Evolutionary conservation across 2,329 filamentous ascomycete genomes (phyloP), one percentile per base, ranked within the genome.

Genomic region (Pseudogymnoascus sp.): DNA sequence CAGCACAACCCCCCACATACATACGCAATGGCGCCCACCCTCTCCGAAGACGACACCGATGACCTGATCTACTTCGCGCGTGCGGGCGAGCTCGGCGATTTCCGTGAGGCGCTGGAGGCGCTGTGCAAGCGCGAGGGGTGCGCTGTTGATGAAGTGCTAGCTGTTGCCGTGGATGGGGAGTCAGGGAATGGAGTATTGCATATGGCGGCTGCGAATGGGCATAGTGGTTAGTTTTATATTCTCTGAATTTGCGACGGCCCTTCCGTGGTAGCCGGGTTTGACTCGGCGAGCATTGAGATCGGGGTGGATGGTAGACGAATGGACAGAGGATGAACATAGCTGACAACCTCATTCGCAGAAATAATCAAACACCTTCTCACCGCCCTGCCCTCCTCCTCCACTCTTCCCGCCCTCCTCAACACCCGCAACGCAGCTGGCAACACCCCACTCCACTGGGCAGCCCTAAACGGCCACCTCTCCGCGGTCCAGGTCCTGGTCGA

Each of bases 381-480:
- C 65, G 70, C 73, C 26, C 73, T 82, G 16, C 70, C 73, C 10
- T 66, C 72, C 24, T 67, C 69, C 8, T 61, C 67, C 3, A 63
- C 67, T 1, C 69, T 72, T 68, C 67, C 72, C n/a, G 62, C 80
- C 0, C 85, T 87, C 68, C 75, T 92, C 24, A 88, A 91, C 69
- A 79, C 82, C 2, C 80, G 83, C 65, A 99, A 99, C 72, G 80
- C 86, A 66, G 88, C 89, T 53, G 93, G 92, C 50, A 97, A 97
- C 78, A 97, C 93, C 0, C 85, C 91, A 0, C 80, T 99, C 64
- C 95, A 99, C 77, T 97, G 93, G 93, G 93, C 93, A 0, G 90
- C 91, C 0, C 79, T 97, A 63, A 95, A 96, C 62, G 93, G 93
- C 1, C 93, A 97, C 71, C 78, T 97, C 2, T 84, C 87, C 5